phyloP scores from a whole-genome alignment of 495 filamentous ascomycete genomes.

The Neurospora sublineolata region DNA sequence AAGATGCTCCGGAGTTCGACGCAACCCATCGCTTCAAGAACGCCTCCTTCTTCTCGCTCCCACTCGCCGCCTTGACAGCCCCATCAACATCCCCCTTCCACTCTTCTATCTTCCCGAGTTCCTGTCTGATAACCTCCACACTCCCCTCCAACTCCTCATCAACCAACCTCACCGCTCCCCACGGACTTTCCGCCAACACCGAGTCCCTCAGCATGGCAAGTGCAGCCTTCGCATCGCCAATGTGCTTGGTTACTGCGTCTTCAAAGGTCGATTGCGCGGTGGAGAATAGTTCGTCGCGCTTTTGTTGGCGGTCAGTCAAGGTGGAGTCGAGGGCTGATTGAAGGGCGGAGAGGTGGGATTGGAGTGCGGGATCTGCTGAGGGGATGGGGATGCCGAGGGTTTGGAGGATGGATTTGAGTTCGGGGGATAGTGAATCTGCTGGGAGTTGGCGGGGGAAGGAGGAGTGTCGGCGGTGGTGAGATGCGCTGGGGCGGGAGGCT shows the following conservation, averaged over 20 bases:
- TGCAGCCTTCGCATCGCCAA: conserved; percentile 28
- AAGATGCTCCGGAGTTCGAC: background rate
- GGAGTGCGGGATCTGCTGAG: background rate
- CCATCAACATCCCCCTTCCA: conserved; percentile 18
- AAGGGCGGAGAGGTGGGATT: background rate
- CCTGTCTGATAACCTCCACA: conserved; percentile 24
- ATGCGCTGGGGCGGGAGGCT: conserved; percentile 1
- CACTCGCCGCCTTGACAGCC: conserved; percentile 16
- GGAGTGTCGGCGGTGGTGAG: conserved; percentile 9
- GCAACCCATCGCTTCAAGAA: conserved; percentile 31
- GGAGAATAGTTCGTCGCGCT: conserved; percentile 23
- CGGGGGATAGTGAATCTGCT: background rate
- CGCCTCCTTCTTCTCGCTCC: conserved; percentile 28
- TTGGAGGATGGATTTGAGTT: background rate
- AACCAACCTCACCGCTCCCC: conserved; percentile 25
- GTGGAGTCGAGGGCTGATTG: conserved; percentile 5
- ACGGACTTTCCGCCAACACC: conserved; percentile 30
- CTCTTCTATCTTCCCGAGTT: conserved; percentile 21
- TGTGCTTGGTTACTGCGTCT: conserved; percentile 18
- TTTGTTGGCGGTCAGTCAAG: conserved; percentile 21
- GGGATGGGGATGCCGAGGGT: background rate
- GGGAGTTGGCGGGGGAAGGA: background rate
- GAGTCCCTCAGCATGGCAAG: conserved; percentile 31
- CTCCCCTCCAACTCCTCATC: conserved; percentile 30
- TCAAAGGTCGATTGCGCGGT: conserved; percentile 32